Base-by-base conservation (phyloP, 2,329 filamentous ascomycete genomes). In the Ceratocystis harringtonii region DNA sequence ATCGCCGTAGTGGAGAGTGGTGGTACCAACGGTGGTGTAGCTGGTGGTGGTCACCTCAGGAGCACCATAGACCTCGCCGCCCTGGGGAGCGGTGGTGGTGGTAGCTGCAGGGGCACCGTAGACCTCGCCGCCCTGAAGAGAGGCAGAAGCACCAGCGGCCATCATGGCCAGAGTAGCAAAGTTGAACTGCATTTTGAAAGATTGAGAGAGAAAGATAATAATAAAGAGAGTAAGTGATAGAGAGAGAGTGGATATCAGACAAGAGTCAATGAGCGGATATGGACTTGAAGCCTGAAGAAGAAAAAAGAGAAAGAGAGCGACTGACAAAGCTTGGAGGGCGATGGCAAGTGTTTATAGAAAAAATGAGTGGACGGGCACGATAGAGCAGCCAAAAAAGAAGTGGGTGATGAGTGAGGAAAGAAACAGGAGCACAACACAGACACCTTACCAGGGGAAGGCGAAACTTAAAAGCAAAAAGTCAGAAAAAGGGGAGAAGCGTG, bases 171-270 rank as follows among this genome's bases (percentile, higher is more conserved):
- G 58, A 64, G 65, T 65, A 50, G 66, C 66, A 62, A 67, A 15
- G 36, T 62, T 65, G 67, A 66, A 64, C 17, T 63, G 67, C 67
- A 68, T 68, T 58, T 66, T 68, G 28, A 43, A 64, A 32, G 45
- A 55, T n/a, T 7, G 44, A 58, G 19, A 15, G 30, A n/a, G 10
- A 30, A 41, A 8, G 4, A 36, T 30, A 60, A 19, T 28, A 36
- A 36, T 0, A 36, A 4, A 41, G 43, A 36, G 19, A 12, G 43
- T 3, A 2, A 19, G 15, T 22, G 48, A 25, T 15, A 25, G 30
- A 57, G 32, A 41, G 61, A 57, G 45, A 48, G 22, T 36, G 58
- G 55, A 52, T 45, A 32, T 64, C 57, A 57, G 62, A 65, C 65
- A 67, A 67, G 58, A 62, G 62, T 65, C 45, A 44, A 55, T 22